phyloP scores from a whole-genome alignment of 352 stramenopile species.

The Phytophthora tubulina region DNA sequence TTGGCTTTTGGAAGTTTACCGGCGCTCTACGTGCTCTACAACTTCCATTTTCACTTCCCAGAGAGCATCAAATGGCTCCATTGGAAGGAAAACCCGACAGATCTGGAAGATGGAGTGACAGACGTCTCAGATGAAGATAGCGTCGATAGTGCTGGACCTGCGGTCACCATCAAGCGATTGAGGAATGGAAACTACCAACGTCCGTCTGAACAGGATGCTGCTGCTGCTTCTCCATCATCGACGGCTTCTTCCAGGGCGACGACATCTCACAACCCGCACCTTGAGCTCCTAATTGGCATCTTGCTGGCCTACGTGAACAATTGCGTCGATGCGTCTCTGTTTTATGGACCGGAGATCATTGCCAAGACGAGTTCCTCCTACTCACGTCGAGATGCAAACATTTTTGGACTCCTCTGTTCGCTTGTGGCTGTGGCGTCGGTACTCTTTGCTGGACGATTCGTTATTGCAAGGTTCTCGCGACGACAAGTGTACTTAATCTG shows the following conservation, averaged over 20 bases:
- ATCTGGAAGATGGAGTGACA: constrained; percentile 57
- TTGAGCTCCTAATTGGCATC: constrained; percentile 83
- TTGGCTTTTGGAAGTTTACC: constrained; percentile 77
- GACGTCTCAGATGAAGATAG: constrained; percentile 45
- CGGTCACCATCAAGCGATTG: constrained; percentile 25
- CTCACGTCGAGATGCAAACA: constrained; percentile 72
- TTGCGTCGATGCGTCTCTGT: constrained; percentile 88
- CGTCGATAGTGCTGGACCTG: constrained; percentile 27
- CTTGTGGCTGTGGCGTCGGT: constrained; percentile 78
- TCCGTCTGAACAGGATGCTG: constrained; percentile 20
- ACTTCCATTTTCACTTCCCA: constrained; percentile 75
- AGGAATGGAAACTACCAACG: constrained; percentile 35
- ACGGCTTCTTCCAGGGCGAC: constrained; percentile 1
- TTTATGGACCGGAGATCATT: constrained; percentile 88
- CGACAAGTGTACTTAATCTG: constrained; percentile 81
- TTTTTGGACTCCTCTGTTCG: constrained; percentile 78
- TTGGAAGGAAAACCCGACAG: constrained; percentile 68
- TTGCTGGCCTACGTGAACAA: constrained; percentile 90
- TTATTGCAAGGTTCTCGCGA: constrained; percentile 75
- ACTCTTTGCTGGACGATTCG: constrained; percentile 67
- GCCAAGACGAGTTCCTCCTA: constrained; percentile 70
- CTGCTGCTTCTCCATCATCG: constrained; percentile 19
- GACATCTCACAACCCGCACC: constrained; percentile 36
- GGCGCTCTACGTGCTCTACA: constrained; percentile 81
- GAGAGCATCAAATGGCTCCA: constrained; percentile 84